Percentiles rank a stretch among this genome's conserved stretches.
These are phyloP conservation scores for Aspergillus puulaauensis DNA, from an alignment of 2,329 filamentous ascomycete species.

Conservation along the genomic window DNA sequence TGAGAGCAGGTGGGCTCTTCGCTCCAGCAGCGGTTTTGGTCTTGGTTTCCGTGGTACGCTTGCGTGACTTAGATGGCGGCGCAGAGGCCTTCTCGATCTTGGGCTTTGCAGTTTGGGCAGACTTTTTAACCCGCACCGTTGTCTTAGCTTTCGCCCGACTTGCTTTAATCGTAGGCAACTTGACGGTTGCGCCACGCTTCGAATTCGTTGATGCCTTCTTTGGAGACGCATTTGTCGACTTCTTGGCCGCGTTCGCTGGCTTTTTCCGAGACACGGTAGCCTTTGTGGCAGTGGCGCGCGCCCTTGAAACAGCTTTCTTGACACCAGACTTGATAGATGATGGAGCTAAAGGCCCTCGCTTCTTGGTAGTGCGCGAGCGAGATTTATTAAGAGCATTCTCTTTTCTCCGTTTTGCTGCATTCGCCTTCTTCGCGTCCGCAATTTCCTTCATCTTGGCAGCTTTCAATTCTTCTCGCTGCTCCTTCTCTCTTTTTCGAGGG, in stretches of 20 bases:
- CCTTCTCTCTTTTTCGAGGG: constrained; percentile 53
- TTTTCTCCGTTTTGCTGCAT: constrained; percentile 35
- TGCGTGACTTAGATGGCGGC: constrained; percentile 24
- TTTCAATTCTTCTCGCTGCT: constrained; percentile 30
- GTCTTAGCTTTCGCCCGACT: constrained; percentile 28
- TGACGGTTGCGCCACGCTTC: constrained; percentile 23
- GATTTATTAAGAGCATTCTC: constrained; percentile 18
- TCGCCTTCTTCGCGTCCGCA: constrained; percentile 18
- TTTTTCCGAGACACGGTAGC: constrained; percentile 16
- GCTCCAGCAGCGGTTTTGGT: constrained; percentile 27
- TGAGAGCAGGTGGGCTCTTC: constrained; percentile 21
- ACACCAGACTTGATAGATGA: constrained; percentile 34
- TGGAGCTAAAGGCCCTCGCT: constrained; percentile 26
- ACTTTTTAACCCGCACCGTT: constrained; percentile 18
- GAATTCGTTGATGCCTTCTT: constrained; percentile 13
- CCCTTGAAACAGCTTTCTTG: constrained; percentile 31
- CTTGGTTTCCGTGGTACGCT: constrained; percentile 31
- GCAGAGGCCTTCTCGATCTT: constrained; percentile 18
- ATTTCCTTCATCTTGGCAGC: constrained; percentile 26
- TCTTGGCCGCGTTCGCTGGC: constrained; percentile 14
- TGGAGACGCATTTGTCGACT: constrained; percentile 14
- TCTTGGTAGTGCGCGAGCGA: constrained; percentile 27
- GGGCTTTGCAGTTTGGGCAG: constrained; percentile 13
- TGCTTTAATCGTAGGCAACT: constrained; percentile 29
- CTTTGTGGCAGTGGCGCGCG: constrained; percentile 23